Evolutionary conservation across 352 stramenopile species (phyloP).

Genomic region (Albugo candida): DNA sequence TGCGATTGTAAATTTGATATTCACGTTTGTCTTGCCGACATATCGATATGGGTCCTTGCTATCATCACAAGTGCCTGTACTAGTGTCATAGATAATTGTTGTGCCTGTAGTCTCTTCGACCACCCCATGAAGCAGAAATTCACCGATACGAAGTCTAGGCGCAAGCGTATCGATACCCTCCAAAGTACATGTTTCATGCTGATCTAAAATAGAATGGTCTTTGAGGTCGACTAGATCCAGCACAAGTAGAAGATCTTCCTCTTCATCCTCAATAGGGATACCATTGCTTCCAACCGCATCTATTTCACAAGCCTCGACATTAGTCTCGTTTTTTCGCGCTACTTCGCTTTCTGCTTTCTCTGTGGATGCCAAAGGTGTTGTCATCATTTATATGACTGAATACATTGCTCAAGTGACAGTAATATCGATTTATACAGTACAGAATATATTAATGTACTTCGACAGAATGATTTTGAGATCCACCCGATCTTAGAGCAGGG

Average conservation of each 20-base stretch:
- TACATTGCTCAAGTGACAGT: too few species aligned
- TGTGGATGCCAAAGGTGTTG: too few species aligned
- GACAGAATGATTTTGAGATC: too few species aligned
- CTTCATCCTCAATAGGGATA: slow-evolving; percentile 18
- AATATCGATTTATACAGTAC: too few species aligned
- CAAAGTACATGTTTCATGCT: slow-evolving; percentile 35
- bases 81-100: slow-evolving; percentile 65
- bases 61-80: slow-evolving; percentile 15
- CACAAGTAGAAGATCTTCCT: slow-evolving; percentile 50
- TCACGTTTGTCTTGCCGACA: slow-evolving; percentile 48
- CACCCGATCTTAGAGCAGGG: too few species aligned
- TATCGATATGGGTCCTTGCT: slow-evolving; percentile 40
- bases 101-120: slow-evolving; percentile 58
- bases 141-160: slow-evolving; percentile 45
- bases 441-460: too few species aligned
- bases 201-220: slow-evolving; percentile 56
- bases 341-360: too few species aligned
- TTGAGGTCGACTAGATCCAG: slow-evolving; percentile 64
- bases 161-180: slow-evolving; percentile 51
- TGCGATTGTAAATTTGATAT: slow-evolving; percentile 65
- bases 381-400: too few species aligned
- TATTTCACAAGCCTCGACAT: too few species aligned
- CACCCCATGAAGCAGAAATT: slow-evolving; percentile 44
- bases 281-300: too few species aligned
- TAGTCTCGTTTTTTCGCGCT: too few species aligned